Base-by-base conservation (phyloP, 225 moss, liverwort and hornwort genomes). In the Takakia lepidozioides region DNA sequence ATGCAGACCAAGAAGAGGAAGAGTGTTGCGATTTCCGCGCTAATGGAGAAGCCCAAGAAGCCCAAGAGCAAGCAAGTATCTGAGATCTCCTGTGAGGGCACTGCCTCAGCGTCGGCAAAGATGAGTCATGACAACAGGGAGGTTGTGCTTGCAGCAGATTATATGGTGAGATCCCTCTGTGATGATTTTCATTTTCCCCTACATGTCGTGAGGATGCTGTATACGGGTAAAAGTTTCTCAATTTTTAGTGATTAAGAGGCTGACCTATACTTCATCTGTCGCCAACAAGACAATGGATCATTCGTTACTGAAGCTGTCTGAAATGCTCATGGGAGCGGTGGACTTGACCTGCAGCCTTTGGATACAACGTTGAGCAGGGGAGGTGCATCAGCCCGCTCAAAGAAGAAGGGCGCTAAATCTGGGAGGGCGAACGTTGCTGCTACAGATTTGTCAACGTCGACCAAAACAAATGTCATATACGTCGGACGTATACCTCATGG, bases 401-500 rank as follows among this genome's bases (percentile, higher is more conserved):
- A 40, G 23, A 61, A 49, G 42, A 70, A 66, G 28, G 48, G 54
- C 7, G 54, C 38, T 22, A 60, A 47, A 77, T 66, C 57, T 26
- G 73, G 56, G 25, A 56, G 54, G 54, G 38, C 27, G 11, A 40
- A 11, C 11, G 7, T 59, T 22, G 51, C 58, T 26, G 62, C 50
- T 18, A 61, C 58, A 11, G 58, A n/a, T 52, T 35, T 62, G 25
- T 27, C 49, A 8, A 52, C 59, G 27, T 27, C 52, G 9, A 57
- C 67, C 41, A 75, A 67, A 68, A 83, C 87, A 25, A 76, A 65
- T 59, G 91, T 91, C 9, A 55, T 91, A 8, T 98, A 98, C 40
- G 78, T 98, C 7, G 98, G 98, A n/a, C 80, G 85, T 18, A 87
- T 91, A 25, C 91, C 98, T 29, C 98, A 98, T 56, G 98, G 98